These are phyloP conservation scores for Polyplosphaeria fusca DNA, from an alignment of 495 filamentous ascomycete species.

Conservation along the genomic window DNA sequence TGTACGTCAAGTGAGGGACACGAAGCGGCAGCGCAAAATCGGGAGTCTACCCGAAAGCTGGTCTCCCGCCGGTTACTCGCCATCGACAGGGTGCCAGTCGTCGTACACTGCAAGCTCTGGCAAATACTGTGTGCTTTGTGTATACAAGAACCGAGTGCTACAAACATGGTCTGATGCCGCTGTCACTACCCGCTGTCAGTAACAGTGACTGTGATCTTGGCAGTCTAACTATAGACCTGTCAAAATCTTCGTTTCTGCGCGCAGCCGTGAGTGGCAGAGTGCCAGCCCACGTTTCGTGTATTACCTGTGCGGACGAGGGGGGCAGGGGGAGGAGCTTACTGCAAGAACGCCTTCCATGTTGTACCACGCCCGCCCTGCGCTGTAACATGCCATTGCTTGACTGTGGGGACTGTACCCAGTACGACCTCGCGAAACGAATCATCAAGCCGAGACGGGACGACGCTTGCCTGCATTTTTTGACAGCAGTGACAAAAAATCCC, in stretches of 20 bases:
- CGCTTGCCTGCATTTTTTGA: conserved; percentile 28
- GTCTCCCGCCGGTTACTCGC: not conserved
- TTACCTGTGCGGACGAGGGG: not conserved
- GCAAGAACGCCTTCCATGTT: conserved; percentile 12
- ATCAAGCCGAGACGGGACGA: conserved; percentile 12
- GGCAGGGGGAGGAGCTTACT: conserved; percentile 18
- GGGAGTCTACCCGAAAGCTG: not conserved
- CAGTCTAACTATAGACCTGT: conserved; percentile 26
- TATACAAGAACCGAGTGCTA: conserved; percentile 8
- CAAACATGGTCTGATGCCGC: conserved; percentile 23
- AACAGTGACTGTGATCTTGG: conserved; percentile 14
- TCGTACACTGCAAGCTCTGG: not conserved
- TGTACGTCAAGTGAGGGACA: conserved; percentile 6
- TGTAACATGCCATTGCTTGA: conserved; percentile 30
- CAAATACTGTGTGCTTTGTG: conserved; percentile 2
- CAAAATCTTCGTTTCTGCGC: conserved; percentile 26
- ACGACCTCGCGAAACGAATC: conserved; percentile 20
- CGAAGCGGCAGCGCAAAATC: conserved; percentile 5
- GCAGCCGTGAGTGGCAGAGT: conserved; percentile 18
- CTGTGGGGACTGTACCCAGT: conserved; percentile 23
- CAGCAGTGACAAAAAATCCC: conserved; percentile 18
- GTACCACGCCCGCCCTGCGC: conserved; percentile 30
- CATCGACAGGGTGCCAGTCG: conserved; percentile 3
- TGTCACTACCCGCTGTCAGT: conserved; percentile 23
- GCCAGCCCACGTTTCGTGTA: conserved; percentile 26